These are phyloP conservation scores for Gracilaria domingensis DNA, from an alignment of 23 red algal genomes.

Conservation along the genomic window DNA sequence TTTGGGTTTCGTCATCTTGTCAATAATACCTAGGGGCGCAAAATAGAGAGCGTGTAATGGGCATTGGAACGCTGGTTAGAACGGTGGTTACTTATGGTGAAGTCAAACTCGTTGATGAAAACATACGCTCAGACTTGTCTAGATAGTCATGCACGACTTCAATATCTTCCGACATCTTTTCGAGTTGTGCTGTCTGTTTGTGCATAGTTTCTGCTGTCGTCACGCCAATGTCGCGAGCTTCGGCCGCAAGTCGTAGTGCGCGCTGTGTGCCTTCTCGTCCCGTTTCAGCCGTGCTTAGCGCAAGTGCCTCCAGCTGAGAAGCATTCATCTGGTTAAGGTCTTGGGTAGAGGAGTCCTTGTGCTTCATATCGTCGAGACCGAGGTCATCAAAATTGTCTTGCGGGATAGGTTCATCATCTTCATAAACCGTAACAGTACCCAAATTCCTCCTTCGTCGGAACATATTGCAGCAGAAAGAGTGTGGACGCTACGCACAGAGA, in stretches of 20 bases:
- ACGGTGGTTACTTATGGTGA: neutral
- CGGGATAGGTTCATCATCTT: constrained; percentile 29
- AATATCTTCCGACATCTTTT: constrained; percentile 85
- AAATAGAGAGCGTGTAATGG: neutral
- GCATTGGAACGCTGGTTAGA: neutral
- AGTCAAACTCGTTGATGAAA: neutral
- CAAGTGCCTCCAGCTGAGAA: constrained; percentile 53
- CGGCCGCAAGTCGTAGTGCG: constrained; percentile 69
- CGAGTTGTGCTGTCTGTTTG: constrained; percentile 85
- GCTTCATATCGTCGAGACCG: constrained; percentile 38
- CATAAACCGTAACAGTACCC: constrained; percentile 43
- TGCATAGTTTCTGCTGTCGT: constrained; percentile 71
- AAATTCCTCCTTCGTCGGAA: constrained; percentile 51
- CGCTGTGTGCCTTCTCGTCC: constrained; percentile 76
- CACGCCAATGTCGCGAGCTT: constrained; percentile 81
- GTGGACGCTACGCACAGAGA: neutral
- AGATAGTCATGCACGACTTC: constrained; percentile 82
- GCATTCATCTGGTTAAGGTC: constrained; percentile 68
- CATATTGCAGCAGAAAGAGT: constrained; percentile 24
- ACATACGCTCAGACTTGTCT: constrained; percentile 80
- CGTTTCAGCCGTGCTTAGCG: constrained; percentile 44
- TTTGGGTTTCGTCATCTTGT: constrained; percentile 83
- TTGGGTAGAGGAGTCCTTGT: constrained; percentile 13
- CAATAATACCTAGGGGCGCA: constrained; percentile 37
- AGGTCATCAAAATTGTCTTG: constrained; percentile 42